A percentile compares a stretch with the other conserved stretches of the same genome.
Evolutionary conservation across 768 basidiomycete genomes (phyloP).

Genomic region (Pleurotus sapidus): DNA sequence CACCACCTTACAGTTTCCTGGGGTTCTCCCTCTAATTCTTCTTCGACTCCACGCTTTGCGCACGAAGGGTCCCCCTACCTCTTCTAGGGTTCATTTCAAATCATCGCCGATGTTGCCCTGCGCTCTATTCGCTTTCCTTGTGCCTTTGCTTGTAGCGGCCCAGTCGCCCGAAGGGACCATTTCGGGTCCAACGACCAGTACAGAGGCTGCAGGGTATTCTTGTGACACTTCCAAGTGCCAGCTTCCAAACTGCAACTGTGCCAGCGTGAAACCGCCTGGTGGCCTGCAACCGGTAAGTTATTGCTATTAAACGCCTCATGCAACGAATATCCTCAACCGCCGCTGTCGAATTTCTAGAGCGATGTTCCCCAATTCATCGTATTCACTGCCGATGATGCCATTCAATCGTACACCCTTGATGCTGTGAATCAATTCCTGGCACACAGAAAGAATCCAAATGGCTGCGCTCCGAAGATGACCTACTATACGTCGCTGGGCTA

Average conservation of each 20-base stretch:
- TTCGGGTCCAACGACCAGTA: slow-evolving; percentile 48
- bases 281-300: slow-evolving; percentile 59
- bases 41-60: background rate
- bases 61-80: background rate
- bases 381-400: slow-evolving; percentile 74
- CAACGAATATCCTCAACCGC: background rate
- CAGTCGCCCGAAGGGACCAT: slow-evolving; percentile 42
- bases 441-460: slow-evolving; percentile 73
- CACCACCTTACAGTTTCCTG: background rate
- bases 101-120: slow-evolving; percentile 12
- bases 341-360: slow-evolving; percentile 28
- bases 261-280: slow-evolving; percentile 70
- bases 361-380: slow-evolving; percentile 67
- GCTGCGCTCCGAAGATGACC: slow-evolving; percentile 73
- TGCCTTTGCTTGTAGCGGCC: slow-evolving; percentile 31
- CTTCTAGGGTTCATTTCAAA: background rate
- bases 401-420: slow-evolving; percentile 75
- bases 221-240: slow-evolving; percentile 65
- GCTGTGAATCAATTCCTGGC: slow-evolving; percentile 73
- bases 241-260: slow-evolving; percentile 71
- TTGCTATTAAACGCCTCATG: background rate
- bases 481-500: slow-evolving; percentile 71
- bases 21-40: background rate
- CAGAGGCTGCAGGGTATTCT: slow-evolving; percentile 61
- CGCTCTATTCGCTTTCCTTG: slow-evolving; percentile 23